Conservation (phyloP, 768 basidiomycete genomes). For the Chalciporus piperatus region DNA sequence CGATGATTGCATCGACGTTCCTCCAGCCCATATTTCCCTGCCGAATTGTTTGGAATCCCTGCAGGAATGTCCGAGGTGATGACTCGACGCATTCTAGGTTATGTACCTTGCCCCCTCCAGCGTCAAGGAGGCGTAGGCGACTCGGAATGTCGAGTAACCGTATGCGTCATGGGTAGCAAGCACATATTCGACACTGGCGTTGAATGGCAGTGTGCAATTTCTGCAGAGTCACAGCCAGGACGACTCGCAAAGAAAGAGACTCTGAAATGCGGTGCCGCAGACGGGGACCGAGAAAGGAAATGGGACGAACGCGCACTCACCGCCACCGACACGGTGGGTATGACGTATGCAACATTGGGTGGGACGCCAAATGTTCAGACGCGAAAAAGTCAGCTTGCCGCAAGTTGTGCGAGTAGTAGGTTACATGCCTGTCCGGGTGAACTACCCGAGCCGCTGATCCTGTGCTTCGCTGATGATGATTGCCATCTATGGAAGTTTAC, state of each 20-base stretch:
- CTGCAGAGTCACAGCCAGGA: slow-evolving; percentile 33
- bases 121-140: slow-evolving; percentile 23
- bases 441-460: slow-evolving; percentile 19
- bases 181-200: slow-evolving; percentile 16
- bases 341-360: slow-evolving; percentile 22
- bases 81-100: slow-evolving; percentile 30
- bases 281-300: slow-evolving; percentile 32
- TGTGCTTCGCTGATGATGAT: slow-evolving; percentile 14
- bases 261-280: slow-evolving; percentile 26
- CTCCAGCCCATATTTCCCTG: slow-evolving; percentile 46
- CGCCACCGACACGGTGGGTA: slow-evolving; percentile 27
- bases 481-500: slow-evolving; percentile 6
- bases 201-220: slow-evolving; percentile 33
- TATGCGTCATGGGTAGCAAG: slow-evolving; percentile 21
- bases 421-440: slow-evolving; percentile 18
- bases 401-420: slow-evolving; percentile 1
- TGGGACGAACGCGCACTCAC: slow-evolving; percentile 22
- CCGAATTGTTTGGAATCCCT: slow-evolving; percentile 28
- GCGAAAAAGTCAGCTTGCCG: slow-evolving; percentile 1
- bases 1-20: slow-evolving; percentile 66
- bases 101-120: slow-evolving; percentile 29
- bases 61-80: slow-evolving; percentile 21
- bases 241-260: slow-evolving; percentile 22
- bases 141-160: slow-evolving; percentile 33
- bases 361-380: slow-evolving; percentile 3